Evolutionary conservation across 2,329 filamentous ascomycete species (phyloP), one percentile per base, ranked within the genome.

Genomic region (Ascochyta lentis): DNA sequence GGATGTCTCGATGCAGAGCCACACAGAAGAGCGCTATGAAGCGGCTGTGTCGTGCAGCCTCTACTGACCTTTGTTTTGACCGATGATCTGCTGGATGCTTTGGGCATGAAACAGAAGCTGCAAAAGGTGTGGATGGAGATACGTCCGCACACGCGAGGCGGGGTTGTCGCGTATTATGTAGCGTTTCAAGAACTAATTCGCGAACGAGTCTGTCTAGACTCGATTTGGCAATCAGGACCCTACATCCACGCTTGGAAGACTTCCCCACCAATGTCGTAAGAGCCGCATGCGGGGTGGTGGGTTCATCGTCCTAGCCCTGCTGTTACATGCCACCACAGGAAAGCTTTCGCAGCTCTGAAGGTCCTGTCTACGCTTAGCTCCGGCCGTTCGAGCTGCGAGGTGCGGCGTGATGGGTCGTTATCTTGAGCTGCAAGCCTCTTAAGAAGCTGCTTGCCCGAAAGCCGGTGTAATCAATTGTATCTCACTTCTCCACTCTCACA

Each of bases 261-360:
- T 54, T 58, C 63, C 62, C 65, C 66, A 64, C 65, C 60, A 68
- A 65, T 66, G 64, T 68, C 65, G 62, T 64, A 55, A 62, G 53
- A 52, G 47, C 57, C 49, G 56, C 60, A 63, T 60, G 66, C 66
- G 66, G 66, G 66, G 65, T 58, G 56, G 43, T 55, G 46, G 49
- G 43, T 41, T 59, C 27, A 54, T 35, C 49, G 35, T 50, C 12
- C 49, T 44, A 35, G 45, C 42, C 41, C 49, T 65, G 62, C 50
- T 33, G 48, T 60, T 53, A 35, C 57, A 56, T 51, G 56, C 45
- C 52, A 49, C 44, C 47, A 49, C 53, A 51, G 64, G 60, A 68
- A 61, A 62, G 58, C 46, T 67, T 69, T 65, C 54, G 62, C 60
- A 56, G 57, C 60, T 44, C 50, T 60, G 59, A 61, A 55, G 48